Base-by-base conservation (phyloP, 2,329 filamentous ascomycete species). In the Xylariomycetidae sp. region DNA sequence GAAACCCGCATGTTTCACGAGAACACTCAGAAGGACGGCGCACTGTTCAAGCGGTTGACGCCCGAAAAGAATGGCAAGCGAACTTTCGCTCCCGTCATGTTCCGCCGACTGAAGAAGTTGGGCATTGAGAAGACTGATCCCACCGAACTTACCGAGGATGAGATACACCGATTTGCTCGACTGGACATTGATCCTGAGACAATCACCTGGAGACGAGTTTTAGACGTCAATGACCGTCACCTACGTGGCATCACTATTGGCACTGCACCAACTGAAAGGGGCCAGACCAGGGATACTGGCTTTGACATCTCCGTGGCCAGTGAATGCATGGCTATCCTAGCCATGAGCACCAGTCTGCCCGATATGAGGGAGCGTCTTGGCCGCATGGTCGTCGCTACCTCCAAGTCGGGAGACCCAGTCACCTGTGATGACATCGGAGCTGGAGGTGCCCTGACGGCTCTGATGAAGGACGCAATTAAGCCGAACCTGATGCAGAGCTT, bases 1-100 rank as follows among this genome's bases (percentile, higher is more conserved):
- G 92, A 98, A 58, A 96, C 92, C 2, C 82, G 92, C 50, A 96
- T 98, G 66, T 98, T 95, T 72, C 92, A 98, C 58, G 92, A 98
- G 64, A 83, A 84, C 53, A 94, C 89, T 0, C 90, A 96, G 53
- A 95, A 92, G 59, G 87, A 96, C 53, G 85, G 75, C 1, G 70
- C 90, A 15, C 73, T 98, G 1, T 98, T 86, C 68, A 83, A 78
- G 59, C 82, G 92, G 41, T 70, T 98, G 26, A 87, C 95, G 2
- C 90, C 92, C 4, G 70, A 69, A 18, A 95, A 94, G 76, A 90
- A 93, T 57, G 90, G 89, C 52, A 85, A 85, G 69, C 78, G 89
- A 31, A 74, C 81, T 41, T 96, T 98, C 58, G 74, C 81, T 10
- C 86, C 88, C 4, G 74, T 95, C 62, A 93, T 95, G 87, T 85